Conservation (phyloP, 176 grass and related monocot species). For the Hyparrhenia diplandra region DNA sequence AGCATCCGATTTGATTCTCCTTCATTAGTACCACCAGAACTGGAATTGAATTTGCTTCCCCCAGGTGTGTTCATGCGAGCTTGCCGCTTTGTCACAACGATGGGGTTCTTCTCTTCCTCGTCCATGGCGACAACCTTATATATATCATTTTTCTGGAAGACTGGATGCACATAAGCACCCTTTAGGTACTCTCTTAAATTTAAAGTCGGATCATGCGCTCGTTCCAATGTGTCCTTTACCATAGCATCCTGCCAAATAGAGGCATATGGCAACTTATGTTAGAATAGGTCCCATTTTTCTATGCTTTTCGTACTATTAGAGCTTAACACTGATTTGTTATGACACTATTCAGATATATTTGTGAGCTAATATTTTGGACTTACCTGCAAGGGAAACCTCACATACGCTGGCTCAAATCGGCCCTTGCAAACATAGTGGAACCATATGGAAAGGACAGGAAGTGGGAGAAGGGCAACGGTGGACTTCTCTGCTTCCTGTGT, state of each 20-base stretch:
- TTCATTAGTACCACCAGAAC: constrained; percentile 49
- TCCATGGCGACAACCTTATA: constrained; percentile 30
- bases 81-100: background rate
- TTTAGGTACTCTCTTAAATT: constrained; percentile 90
- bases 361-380: background rate
- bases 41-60: constrained; percentile 64
- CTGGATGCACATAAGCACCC: constrained; percentile 85
- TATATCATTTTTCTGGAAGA: constrained; percentile 54
- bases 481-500: constrained; percentile 62
- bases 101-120: constrained; percentile 67
- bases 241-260: constrained; percentile 81
- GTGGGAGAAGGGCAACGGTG: constrained; percentile 56
- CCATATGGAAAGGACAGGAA: constrained; percentile 73
- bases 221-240: constrained; percentile 93
- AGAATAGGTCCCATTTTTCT: background rate
- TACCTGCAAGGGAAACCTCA: constrained; percentile 40
- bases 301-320: background rate
- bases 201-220: constrained; percentile 63
- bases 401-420: constrained; percentile 85
- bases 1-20: constrained; percentile 26
- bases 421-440: constrained; percentile 82
- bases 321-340: background rate
- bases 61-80: constrained; percentile 46
- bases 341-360: background rate
- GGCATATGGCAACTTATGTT: background rate